A percentile compares a stretch with the other conserved stretches of the same genome.
Conservation (phyloP, 75 land plant species). For the Isoetes taiwanensis region DNA sequence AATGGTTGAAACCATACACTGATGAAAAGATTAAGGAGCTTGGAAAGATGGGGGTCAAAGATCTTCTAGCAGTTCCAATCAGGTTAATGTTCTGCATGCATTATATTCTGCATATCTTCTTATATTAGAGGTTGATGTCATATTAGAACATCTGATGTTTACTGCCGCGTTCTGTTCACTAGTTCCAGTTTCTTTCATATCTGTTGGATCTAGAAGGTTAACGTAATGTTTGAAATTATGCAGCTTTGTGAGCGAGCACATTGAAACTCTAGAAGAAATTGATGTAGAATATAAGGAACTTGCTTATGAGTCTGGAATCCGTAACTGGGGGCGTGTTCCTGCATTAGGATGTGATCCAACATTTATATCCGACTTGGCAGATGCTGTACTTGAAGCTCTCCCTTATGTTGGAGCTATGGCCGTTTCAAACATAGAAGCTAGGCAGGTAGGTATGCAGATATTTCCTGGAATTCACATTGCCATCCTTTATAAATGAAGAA, state of each 20-base stretch:
- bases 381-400: conserved; percentile 94
- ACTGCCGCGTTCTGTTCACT: background rate
- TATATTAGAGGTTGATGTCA: background rate
- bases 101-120: background rate
- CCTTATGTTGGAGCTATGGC: conserved; percentile 99
- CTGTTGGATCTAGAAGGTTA: background rate
- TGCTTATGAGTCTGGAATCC: conserved; percentile 85
- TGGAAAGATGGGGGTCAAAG: conserved; percentile 75
- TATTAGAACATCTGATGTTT: background rate
- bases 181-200: background rate
- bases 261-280: conserved; percentile 96
- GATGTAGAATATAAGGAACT: conserved; percentile 97
- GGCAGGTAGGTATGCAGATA: conserved; percentile 45
- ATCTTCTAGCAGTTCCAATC: conserved; percentile 91
- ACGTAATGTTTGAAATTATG: conserved; percentile 1
- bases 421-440: conserved; percentile 90
- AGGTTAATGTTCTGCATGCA: conserved; percentile 41
- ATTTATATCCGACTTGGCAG: conserved; percentile 94
- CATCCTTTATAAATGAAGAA: background rate
- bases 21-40: conserved; percentile 90
- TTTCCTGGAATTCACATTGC: background rate
- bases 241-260: conserved; percentile 99
- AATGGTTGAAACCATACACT: conserved; percentile 98
- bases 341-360: conserved; percentile 87
- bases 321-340: conserved; percentile 97